phyloP scores from a whole-genome alignment of 75 land plant species.

The Azolla pinnata region DNA sequence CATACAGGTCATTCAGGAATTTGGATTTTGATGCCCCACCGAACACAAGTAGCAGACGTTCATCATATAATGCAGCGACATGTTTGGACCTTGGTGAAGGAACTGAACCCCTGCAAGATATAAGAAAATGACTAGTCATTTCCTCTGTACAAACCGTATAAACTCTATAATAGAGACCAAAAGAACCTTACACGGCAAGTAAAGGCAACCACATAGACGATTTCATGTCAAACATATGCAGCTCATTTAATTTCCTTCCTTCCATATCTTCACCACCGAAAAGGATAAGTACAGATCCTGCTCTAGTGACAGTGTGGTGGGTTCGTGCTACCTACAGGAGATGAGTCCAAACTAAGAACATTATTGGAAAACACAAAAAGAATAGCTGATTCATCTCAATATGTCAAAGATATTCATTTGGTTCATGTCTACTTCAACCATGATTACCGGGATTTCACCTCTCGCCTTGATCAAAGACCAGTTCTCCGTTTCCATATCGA shows the following conservation, averaged over 20 bases:
- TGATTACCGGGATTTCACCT: conserved; percentile 76
- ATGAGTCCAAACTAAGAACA: not conserved
- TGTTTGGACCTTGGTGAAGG: conserved; percentile 87
- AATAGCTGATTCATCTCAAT: not conserved
- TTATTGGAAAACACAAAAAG: not conserved
- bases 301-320: conserved; percentile 87
- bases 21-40: conserved; percentile 84
- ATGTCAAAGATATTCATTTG: not conserved
- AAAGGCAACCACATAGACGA: conserved; percentile 90
- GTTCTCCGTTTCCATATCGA: conserved; percentile 68
- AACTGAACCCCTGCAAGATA: conserved; percentile 84
- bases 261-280: conserved; percentile 90
- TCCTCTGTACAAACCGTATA: not conserved
- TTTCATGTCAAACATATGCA: conserved; percentile 92
- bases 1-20: conserved; percentile 66
- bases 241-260: conserved; percentile 78
- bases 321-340: conserved; percentile 62
- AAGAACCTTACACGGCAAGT: conserved; percentile 73
- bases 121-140: not conserved
- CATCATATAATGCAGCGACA: conserved; percentile 79
- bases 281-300: conserved; percentile 68
- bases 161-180: too few species aligned
- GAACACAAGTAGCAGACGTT: conserved; percentile 64
- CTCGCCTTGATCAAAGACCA: conserved; percentile 82
- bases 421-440: not conserved